Conservation (phyloP, 805 yeast species). For the Metschnikowia gelsemii region DNA sequence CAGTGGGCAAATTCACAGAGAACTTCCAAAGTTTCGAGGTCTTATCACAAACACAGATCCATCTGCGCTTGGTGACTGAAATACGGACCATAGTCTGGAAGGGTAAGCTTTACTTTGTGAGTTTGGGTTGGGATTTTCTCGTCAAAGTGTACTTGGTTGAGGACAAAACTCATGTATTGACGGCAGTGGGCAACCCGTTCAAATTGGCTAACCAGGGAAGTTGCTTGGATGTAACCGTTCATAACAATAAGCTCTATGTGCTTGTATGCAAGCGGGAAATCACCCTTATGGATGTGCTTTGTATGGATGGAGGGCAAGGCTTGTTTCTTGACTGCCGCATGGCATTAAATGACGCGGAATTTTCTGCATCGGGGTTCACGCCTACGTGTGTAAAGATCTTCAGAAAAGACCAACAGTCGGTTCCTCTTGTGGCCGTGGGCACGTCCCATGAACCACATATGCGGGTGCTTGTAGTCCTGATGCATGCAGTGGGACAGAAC, state of each 20-base stretch:
- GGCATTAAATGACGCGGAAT: conserved; percentile 73
- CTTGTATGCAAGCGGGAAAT: conserved; percentile 61
- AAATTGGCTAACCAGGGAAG: conserved; percentile 53
- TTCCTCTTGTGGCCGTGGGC: conserved; percentile 52
- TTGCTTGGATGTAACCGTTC: conserved; percentile 42
- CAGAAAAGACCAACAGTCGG: conserved; percentile 6
- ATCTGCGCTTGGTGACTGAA: conserved; percentile 38
- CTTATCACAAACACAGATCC: conserved; percentile 28
- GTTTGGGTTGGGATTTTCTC: conserved; percentile 60
- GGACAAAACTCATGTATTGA: conserved; percentile 10
- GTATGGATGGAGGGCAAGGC: conserved; percentile 16
- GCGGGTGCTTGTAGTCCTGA: conserved; percentile 56
- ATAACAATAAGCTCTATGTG: conserved; percentile 36
- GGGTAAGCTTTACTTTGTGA: conserved; percentile 39
- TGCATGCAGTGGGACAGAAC: conserved; percentile 32
- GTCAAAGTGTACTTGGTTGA: conserved; percentile 38
- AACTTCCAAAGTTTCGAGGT: conserved; percentile 3
- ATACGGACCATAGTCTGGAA: conserved; percentile 25
- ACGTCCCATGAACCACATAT: conserved; percentile 79
- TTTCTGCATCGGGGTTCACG: conserved; percentile 60
- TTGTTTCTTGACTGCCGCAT: conserved; percentile 37
- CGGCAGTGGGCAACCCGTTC: conserved; percentile 19
- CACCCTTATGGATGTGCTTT: conserved; percentile 53
- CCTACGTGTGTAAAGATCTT: conserved; percentile 45
- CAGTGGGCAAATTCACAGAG: conserved; percentile 18